A percentile compares a stretch with the other conserved stretches of the same genome.
phyloP scores from a whole-genome alignment of 2,329 filamentous ascomycete genomes.

The Fusarium coicis region DNA sequence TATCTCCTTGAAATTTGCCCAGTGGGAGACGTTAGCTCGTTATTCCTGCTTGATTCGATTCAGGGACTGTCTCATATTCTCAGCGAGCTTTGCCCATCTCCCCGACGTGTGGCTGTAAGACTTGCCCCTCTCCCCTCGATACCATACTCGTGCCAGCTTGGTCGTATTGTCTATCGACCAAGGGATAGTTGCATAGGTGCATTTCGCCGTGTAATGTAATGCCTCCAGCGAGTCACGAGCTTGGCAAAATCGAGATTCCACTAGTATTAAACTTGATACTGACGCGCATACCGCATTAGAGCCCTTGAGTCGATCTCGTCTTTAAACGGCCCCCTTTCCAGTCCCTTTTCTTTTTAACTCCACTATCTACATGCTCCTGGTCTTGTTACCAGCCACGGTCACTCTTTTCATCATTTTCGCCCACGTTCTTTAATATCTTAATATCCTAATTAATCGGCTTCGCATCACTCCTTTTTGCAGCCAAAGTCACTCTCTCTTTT shows the following conservation, averaged over 20 bases:
- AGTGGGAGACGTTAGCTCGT: constrained; percentile 74
- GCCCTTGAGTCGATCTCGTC: constrained; percentile 57
- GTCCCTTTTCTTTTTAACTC: constrained; percentile 54
- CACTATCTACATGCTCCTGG: constrained; percentile 55
- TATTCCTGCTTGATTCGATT: constrained; percentile 64
- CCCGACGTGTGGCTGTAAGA: constrained; percentile 64
- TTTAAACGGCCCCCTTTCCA: constrained; percentile 60
- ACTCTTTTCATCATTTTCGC: constrained; percentile 64
- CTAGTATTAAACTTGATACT: constrained; percentile 45
- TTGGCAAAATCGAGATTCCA: constrained; percentile 39
- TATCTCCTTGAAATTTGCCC: constrained; percentile 56
- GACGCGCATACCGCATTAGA: constrained; percentile 51
- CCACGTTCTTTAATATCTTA: constrained; percentile 71
- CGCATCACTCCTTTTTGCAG: constrained; percentile 46
- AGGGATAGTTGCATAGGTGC: constrained; percentile 39
- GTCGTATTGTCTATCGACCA: constrained; percentile 34
- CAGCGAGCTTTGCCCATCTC: constrained; percentile 55
- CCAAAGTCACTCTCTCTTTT: constrained; percentile 51
- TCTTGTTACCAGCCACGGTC: constrained; percentile 63
- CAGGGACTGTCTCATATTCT: constrained; percentile 57
- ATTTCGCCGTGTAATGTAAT: background rate
- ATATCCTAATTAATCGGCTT: constrained; percentile 60
- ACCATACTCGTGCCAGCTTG: constrained; percentile 43
- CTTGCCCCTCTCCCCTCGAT: constrained; percentile 42
- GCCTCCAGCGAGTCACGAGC: constrained; percentile 5